phyloP scores from a whole-genome alignment of 371 early-diverging fungal genomes.

The Rhizopus arrhizus region DNA sequence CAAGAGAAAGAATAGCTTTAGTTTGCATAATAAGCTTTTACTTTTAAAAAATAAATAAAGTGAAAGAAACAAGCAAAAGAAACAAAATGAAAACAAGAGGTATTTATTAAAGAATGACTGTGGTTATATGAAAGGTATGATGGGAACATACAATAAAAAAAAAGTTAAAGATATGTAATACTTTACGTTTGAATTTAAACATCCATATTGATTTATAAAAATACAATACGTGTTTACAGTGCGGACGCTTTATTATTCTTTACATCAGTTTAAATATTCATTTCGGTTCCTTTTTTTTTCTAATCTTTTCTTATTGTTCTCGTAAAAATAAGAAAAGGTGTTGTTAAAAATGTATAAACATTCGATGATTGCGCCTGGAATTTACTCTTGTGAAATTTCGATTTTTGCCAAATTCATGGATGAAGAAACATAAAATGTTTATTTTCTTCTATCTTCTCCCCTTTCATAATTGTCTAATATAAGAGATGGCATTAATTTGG shows the following conservation, averaged over 20 bases:
- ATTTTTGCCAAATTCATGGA: background rate
- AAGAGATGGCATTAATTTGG: no score
- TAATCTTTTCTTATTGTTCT: background rate
- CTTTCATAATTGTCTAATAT: no score
- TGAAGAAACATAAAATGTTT: background rate
- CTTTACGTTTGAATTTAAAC: constrained; percentile 8
- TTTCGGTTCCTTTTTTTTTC: background rate
- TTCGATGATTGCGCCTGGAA: background rate
- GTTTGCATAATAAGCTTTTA: constrained; percentile 16
- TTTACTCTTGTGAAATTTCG: background rate
- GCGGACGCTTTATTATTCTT: background rate
- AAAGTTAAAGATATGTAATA: background rate
- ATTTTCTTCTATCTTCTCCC: background rate
- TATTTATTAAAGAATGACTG: background rate
- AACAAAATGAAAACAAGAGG: background rate
- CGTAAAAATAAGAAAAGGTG: background rate
- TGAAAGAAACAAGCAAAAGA: constrained; percentile 2
- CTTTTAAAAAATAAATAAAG: constrained; percentile 8
- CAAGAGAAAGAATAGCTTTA: constrained; percentile 21
- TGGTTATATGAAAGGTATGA: constrained; percentile 2
- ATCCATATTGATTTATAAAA: background rate
- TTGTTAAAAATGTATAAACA: background rate
- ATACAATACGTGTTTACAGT: background rate
- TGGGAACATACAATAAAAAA: background rate
- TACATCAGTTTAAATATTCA: background rate